Conservation (phyloP, 2,329 filamentous ascomycete species). For the Verticillium zaregamsianum region DNA sequence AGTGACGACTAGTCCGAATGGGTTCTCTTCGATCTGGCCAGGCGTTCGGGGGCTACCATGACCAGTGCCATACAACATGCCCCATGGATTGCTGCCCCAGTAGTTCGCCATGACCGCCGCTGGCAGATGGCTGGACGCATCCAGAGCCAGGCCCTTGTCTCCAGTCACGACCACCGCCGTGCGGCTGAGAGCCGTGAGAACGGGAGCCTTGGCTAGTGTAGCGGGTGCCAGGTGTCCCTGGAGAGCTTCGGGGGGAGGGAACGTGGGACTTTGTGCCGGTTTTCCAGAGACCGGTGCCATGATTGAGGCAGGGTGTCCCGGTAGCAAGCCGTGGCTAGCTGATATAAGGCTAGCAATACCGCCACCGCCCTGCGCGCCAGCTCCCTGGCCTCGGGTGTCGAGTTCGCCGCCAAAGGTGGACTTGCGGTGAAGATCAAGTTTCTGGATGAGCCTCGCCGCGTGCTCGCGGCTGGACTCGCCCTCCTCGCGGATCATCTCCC, state of each 20-base stretch:
- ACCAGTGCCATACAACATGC: constrained; percentile 24
- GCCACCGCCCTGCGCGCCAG: constrained; percentile 39
- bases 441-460: constrained; percentile 85
- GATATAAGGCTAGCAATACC: constrained; percentile 85
- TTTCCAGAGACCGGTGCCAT: constrained; percentile 14
- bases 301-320: constrained; percentile 43
- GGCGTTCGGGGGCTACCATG: constrained; percentile 13
- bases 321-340: constrained; percentile 74
- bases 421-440: constrained; percentile 84
- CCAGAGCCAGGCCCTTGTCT: constrained; percentile 64
- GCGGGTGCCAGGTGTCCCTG: constrained; percentile 69
- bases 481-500: constrained; percentile 52
- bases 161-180: constrained; percentile 77
- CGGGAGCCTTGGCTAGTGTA: constrained; percentile 78
- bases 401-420: constrained; percentile 51
- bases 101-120: constrained; percentile 87
- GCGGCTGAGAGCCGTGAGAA: constrained; percentile 81
- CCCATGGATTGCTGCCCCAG: constrained; percentile 87
- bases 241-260: constrained; percentile 19
- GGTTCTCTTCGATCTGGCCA: constrained; percentile 27
- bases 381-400: constrained; percentile 30
- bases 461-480: constrained; percentile 75
- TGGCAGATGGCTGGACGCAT: constrained; percentile 69
- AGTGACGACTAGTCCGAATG: constrained; percentile 35
- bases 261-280: constrained; percentile 3